Percentiles rank a stretch among this genome's conserved stretches.
Conservation (phyloP, 495 filamentous ascomycete species). For the Aspergillus conjunctus region DNA sequence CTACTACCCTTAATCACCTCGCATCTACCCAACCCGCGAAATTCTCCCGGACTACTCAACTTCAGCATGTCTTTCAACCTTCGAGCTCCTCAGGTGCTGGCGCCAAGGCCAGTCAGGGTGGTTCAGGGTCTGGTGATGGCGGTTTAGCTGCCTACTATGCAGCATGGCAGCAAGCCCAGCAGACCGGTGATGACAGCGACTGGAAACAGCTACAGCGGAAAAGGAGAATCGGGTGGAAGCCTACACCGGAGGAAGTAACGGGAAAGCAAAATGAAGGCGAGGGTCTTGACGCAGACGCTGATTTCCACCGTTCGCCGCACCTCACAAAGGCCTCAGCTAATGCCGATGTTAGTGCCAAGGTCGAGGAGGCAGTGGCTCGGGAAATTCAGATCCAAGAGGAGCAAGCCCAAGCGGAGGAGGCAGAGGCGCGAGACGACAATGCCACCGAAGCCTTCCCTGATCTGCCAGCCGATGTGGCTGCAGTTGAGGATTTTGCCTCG, state of each 20-base stretch:
- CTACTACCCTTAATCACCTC: slow-evolving; percentile 58
- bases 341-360: slow-evolving; percentile 57
- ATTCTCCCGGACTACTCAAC: slow-evolving; percentile 66
- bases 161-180: slow-evolving; percentile 78
- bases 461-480: slow-evolving; percentile 34
- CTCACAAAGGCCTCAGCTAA: slow-evolving; percentile 60
- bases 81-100: slow-evolving; percentile 48
- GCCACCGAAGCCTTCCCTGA: slow-evolving; percentile 38
- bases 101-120: slow-evolving; percentile 48
- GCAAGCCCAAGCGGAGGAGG: slow-evolving; percentile 47
- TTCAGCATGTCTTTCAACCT: slow-evolving; percentile 75
- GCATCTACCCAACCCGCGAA: slow-evolving; percentile 50
- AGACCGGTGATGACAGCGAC: slow-evolving; percentile 70
- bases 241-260: slow-evolving; percentile 54
- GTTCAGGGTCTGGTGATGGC: slow-evolving; percentile 49
- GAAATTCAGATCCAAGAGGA: slow-evolving; percentile 59
- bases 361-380: slow-evolving; percentile 66
- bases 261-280: slow-evolving; percentile 41
- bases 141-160: slow-evolving; percentile 86
- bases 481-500: slow-evolving; percentile 30
- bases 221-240: slow-evolving; percentile 85
- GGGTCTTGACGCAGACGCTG: slow-evolving; percentile 22
- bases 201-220: slow-evolving; percentile 91
- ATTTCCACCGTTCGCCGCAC: slow-evolving; percentile 41
- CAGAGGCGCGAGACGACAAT: slow-evolving; percentile 33